Conservation (phyloP, 2,329 filamentous ascomycete genomes). For the Aspergillus calidoustus region DNA sequence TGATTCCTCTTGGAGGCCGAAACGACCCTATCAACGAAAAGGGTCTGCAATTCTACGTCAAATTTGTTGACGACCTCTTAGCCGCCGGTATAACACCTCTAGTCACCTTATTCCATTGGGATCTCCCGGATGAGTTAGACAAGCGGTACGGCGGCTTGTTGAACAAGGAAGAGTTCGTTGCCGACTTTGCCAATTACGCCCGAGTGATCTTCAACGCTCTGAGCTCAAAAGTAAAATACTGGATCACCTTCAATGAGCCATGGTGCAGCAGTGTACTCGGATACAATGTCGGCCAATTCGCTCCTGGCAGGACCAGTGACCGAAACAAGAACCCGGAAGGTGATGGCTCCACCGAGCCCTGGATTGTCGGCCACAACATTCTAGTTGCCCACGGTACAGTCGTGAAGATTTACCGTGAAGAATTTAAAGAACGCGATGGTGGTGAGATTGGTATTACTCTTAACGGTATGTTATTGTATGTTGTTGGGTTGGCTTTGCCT, state of each 20-base stretch:
- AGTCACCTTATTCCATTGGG: conserved; percentile 87
- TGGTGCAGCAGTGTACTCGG: conserved; percentile 83
- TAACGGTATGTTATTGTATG: conserved; percentile 61
- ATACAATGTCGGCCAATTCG: conserved; percentile 77
- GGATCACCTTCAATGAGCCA: conserved; percentile 91
- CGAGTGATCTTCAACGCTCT: conserved; percentile 75
- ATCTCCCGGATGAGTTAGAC: conserved; percentile 77
- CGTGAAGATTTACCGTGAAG: conserved; percentile 80
- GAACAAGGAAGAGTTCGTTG: conserved; percentile 79
- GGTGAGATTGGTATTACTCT: conserved; percentile 87
- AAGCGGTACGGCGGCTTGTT: conserved; percentile 80
- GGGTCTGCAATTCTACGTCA: conserved; percentile 77
- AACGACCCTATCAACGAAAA: conserved; percentile 79
- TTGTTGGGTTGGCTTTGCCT: neutral
- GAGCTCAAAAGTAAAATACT: conserved; percentile 76
- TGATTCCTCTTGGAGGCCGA: conserved; percentile 84
- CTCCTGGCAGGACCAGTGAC: conserved; percentile 81
- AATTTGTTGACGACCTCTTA: conserved; percentile 77
- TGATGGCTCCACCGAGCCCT: conserved; percentile 76
- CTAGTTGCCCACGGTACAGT: conserved; percentile 79
- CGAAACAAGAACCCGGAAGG: conserved; percentile 71
- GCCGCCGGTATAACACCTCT: conserved; percentile 78
- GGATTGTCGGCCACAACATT: conserved; percentile 81
- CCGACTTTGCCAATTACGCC: conserved; percentile 80
- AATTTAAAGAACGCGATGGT: conserved; percentile 73